Percentiles rank a stretch among this genome's conserved stretches.
These are phyloP conservation scores for Endocarpon pusillum DNA, from an alignment of 495 filamentous ascomycete genomes.

Conservation along the genomic window DNA sequence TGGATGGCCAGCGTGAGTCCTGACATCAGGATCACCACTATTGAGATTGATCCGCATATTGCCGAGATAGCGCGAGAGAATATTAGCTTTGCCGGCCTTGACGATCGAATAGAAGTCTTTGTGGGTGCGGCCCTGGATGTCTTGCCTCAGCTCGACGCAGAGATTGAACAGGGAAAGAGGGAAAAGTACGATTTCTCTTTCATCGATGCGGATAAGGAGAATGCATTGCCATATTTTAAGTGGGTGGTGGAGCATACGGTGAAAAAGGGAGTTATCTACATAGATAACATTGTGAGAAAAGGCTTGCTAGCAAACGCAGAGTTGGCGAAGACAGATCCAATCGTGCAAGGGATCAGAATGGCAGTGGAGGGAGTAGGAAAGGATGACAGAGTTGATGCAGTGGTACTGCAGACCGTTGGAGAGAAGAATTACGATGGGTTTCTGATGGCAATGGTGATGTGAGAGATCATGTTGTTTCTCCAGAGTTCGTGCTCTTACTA, in stretches of 20 bases:
- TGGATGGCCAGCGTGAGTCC: conserved; percentile 23
- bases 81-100: conserved; percentile 11
- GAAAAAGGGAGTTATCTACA: conserved; percentile 18
- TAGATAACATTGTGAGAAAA: conserved; percentile 28
- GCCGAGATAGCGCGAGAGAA: conserved; percentile 25
- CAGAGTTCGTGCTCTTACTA: background rate
- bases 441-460: conserved; percentile 17
- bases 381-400: conserved; percentile 24
- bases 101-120: conserved; percentile 22
- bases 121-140: conserved; percentile 25
- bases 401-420: conserved; percentile 28
- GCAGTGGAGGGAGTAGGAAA: conserved; percentile 28
- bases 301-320: conserved; percentile 1
- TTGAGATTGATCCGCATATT: conserved; percentile 24
- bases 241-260: conserved; percentile 18
- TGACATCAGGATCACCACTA: conserved; percentile 21
- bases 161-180: conserved; percentile 9
- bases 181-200: conserved; percentile 27
- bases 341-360: background rate
- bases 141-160: conserved; percentile 18
- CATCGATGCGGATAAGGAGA: conserved; percentile 29
- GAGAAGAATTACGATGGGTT: conserved; percentile 35
- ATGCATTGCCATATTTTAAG: conserved; percentile 27
- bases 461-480: background rate
- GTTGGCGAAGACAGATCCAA: conserved; percentile 4